Evolutionary conservation across 2,329 filamentous ascomycete genomes (phyloP), one percentile per base, ranked within the genome.

Genomic region (Colletotrichum tamarilloi): DNA sequence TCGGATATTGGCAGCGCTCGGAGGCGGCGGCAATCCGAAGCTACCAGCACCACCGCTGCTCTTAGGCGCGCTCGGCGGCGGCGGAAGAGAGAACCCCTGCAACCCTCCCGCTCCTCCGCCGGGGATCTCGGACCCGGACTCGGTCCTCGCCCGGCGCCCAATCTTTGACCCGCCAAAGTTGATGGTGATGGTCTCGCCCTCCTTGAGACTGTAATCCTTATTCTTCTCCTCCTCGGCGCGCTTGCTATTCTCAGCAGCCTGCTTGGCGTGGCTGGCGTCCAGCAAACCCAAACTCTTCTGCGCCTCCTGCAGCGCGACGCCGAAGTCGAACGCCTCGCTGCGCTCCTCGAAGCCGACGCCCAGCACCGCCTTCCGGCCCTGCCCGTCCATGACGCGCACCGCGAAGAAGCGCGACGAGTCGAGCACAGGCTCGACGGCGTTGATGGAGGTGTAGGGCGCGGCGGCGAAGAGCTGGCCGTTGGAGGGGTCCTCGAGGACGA

Each of bases 331-430:
- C 1, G 95, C 94, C 77, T 96, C 94, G 78, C 90, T 92, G 62
- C 95, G 87, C 82, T 97, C 94, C 85, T 97, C 94, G 80, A 97
- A 97, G 11, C 95, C 95, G 76, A 97, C 90, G 11, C 95, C 95
- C 72, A 98, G 84, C 58, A 93, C 89, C 12, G 95, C 95, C 81
- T 95, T 95, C 77, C 92, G 88, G 1, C 93, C 92, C 53, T 89
- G 88, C 46, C 92, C 92, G 74, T 95, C 94, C 72, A 94, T 91
- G 1, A 97, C 94, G 16, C 93, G 88, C 46, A 97, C 81, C 6
- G 95, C 95, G 80, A 97, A 97, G 87, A 97, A 97, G 42, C 95
- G 90, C 74, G 90, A 92, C 79, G 91, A 94, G 81, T 97, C 95
- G 26, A 93, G 85, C 24, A 94, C 93, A 76, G 94, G 89, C 83